Evolutionary conservation across 1,284 basidiomycete genomes (phyloP), one percentile per base, ranked within the genome.

Genomic region (Melanopsichium pennsylvanicum): DNA sequence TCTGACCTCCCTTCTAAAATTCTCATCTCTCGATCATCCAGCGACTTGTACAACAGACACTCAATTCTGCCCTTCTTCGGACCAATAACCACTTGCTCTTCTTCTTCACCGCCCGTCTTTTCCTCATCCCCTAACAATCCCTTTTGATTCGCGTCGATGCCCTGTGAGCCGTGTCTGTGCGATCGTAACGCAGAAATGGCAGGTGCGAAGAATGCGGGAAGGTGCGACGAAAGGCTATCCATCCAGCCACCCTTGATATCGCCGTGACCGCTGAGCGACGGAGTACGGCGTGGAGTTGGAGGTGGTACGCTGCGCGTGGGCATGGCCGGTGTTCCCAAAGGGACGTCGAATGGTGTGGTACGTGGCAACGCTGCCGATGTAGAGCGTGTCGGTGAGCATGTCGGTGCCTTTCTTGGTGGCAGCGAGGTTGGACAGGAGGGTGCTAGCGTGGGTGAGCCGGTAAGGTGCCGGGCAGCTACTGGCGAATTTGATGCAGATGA

Each of bases 1-100:
- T 83, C 82, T 39, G 66, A 72, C 15, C 76, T 42, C 6, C 72
- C 91, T 77, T 90, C 88, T 27, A 92, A 77, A 42, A 85, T 82
- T 47, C 87, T 84, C 90, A 92, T 92, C 10, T 84, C 87, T 25
- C 84, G 84, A 76, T 92, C 90, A 70, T 91, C 89, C 35, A 92
- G 82, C 16, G 88, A 89, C 67, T 85, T 83, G 77, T 92, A 92
- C 37, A 83, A 83, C 12, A 91, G 78, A 75, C 89, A 90, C 18
- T 80, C 79, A 25, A 76, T 66, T 6, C 49, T 44, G 18, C 75
- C 75, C 9, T 34, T 62, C 12, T 47, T 50, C 0, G 75, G 75
- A 21, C 75, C 75, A 2, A 75, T 31, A 4, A 76, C 27, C 12
- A 25, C 25, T 10, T 35, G 29, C 11, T 36, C 36, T 16, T 42